A percentile compares a stretch with the other conserved stretches of the same genome.
Evolutionary conservation across 2,329 filamentous ascomycete species (phyloP).

Genomic region (Colletotrichum sidae): DNA sequence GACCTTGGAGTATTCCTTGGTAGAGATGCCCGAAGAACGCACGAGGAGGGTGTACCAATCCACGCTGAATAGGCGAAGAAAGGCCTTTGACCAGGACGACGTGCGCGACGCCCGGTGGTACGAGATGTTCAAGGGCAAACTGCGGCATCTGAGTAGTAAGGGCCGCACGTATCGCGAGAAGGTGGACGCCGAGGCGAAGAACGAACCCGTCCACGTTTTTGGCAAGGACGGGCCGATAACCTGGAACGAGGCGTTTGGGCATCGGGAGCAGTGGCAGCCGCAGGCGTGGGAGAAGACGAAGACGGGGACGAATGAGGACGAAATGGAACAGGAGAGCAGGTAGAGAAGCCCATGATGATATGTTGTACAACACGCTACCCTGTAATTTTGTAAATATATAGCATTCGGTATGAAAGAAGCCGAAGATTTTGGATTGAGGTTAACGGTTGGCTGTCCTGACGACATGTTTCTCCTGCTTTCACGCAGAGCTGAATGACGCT

Average conservation of each 20-base stretch:
- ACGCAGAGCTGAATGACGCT: no score
- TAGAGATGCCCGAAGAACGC: conserved; percentile 64
- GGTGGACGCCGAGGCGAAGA: conserved; percentile 64
- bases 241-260: conserved; percentile 50
- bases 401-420: no score
- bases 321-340: neutral
- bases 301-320: neutral
- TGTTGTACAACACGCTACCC: neutral
- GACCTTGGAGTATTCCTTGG: conserved; percentile 82
- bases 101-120: conserved; percentile 59
- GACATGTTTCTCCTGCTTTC: no score
- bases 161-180: conserved; percentile 70
- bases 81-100: conserved; percentile 54
- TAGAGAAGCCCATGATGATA: conserved; percentile 4
- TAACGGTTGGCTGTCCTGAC: no score
- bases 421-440: no score
- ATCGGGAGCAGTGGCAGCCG: conserved; percentile 28
- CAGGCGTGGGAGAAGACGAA: conserved; percentile 14
- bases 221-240: conserved; percentile 51
- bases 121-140: conserved; percentile 55
- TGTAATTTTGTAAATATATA: neutral
- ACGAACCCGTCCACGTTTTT: conserved; percentile 59
- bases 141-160: conserved; percentile 55
- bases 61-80: conserved; percentile 67
- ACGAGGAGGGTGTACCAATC: conserved; percentile 66